These are phyloP conservation scores for Phlyctochytrium bullatum DNA, from an alignment of 192 early-diverging fungal species.

Conservation along the genomic window DNA sequence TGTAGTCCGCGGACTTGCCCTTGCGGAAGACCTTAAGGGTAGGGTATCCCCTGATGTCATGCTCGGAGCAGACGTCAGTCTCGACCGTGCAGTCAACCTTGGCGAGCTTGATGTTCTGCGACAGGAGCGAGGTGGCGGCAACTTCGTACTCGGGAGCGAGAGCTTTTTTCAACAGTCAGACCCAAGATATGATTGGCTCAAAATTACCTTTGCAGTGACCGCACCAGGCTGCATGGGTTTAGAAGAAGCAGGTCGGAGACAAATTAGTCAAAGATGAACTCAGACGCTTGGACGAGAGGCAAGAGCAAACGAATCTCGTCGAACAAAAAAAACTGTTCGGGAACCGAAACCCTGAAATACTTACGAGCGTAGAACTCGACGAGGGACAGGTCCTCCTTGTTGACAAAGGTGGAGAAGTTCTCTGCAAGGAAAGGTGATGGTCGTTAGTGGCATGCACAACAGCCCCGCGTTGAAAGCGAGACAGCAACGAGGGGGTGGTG, in stretches of 20 bases:
- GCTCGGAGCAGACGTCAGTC: conserved; percentile 33
- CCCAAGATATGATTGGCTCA: not conserved
- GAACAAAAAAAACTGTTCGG: not conserved
- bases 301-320: not conserved
- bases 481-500: not conserved
- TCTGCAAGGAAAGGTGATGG: conserved; percentile 16
- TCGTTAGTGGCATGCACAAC: not conserved
- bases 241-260: not conserved
- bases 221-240: conserved; percentile 70
- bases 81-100: conserved; percentile 87
- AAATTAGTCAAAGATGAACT: not conserved
- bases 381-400: conserved; percentile 68
- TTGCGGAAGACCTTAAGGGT: conserved; percentile 84
- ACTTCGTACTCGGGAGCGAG: conserved; percentile 79
- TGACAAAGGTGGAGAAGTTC: conserved; percentile 63
- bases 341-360: conserved; percentile 2
- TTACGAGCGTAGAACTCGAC: conserved; percentile 90
- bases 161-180: conserved; percentile 40
- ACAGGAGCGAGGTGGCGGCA: conserved; percentile 61
- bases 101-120: conserved; percentile 67
- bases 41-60: conserved; percentile 75
- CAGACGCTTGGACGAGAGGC: not conserved
- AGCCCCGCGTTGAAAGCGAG: not conserved
- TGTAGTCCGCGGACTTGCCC: conserved; percentile 71
- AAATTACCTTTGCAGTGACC: conserved; percentile 91